phyloP scores from a whole-genome alignment of 2,329 filamentous ascomycete species.

The Amesomyces nigricolor region DNA sequence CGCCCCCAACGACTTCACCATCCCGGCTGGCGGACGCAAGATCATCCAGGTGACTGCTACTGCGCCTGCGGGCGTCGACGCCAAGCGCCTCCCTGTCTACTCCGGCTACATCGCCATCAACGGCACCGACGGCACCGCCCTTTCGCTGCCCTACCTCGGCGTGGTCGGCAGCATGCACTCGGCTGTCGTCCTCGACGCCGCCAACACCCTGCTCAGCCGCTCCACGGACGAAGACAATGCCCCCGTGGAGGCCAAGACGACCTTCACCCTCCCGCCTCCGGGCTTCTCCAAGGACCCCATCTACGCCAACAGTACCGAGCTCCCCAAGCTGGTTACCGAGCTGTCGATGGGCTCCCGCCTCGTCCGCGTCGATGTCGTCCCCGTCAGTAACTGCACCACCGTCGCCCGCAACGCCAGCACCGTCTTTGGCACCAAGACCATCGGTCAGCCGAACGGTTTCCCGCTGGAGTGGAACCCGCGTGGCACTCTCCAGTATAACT shows the following conservation, averaged over 20 bases:
- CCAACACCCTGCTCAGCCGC: slow-evolving; percentile 29
- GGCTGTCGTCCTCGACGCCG: slow-evolving; percentile 32
- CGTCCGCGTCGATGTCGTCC: slow-evolving; percentile 42
- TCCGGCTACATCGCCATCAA: slow-evolving; percentile 44
- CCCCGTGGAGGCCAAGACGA: slow-evolving; percentile 32
- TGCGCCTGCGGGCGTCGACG: slow-evolving; percentile 35
- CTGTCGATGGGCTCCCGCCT: slow-evolving; percentile 42
- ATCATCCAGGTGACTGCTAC: slow-evolving; percentile 42
- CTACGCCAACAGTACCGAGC: slow-evolving; percentile 25
- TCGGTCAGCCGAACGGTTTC: slow-evolving; percentile 40
- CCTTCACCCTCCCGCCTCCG: slow-evolving; percentile 38
- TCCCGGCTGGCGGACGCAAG: slow-evolving; percentile 39
- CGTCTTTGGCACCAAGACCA: slow-evolving; percentile 35
- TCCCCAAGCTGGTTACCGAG: slow-evolving; percentile 38
- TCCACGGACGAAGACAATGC: slow-evolving; percentile 21
- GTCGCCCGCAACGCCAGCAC: slow-evolving; percentile 25
- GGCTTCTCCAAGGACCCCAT: slow-evolving; percentile 33
- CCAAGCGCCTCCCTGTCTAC: slow-evolving; percentile 41
- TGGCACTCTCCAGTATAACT: slow-evolving; percentile 30
- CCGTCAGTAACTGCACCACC: slow-evolving; percentile 29
- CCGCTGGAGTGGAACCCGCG: slow-evolving; percentile 36
- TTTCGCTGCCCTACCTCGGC: slow-evolving; percentile 38
- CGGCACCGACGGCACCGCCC: slow-evolving; percentile 36
- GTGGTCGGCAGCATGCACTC: slow-evolving; percentile 36
- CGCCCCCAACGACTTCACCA: slow-evolving; percentile 36